Evolutionary conservation across 208 protist species (phyloP).

Genomic region (Leishmania amazonensis): DNA sequence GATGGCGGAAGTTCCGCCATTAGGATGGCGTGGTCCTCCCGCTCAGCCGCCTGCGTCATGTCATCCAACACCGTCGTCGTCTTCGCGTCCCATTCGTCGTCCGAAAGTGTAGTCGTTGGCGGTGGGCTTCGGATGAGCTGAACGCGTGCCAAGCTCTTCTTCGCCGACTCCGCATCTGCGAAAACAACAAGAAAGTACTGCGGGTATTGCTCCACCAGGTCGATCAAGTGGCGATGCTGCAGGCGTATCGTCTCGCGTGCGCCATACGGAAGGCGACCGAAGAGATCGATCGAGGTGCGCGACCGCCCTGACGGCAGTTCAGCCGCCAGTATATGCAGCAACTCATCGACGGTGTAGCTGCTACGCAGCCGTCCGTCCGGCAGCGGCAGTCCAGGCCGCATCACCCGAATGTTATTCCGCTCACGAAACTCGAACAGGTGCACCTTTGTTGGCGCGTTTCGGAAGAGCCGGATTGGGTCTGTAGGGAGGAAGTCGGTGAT

Average conservation of each 20-base stretch:
- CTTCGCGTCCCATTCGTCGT: constrained; percentile 5
- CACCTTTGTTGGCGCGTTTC: constrained; percentile 41
- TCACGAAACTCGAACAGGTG: constrained; percentile 68
- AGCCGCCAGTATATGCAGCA: constrained; percentile 45
- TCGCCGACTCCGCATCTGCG: constrained; percentile 13
- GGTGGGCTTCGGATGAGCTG: constrained; percentile 34
- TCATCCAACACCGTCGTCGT: not conserved
- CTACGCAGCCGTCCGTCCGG: constrained; percentile 47
- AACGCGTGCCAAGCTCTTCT: constrained; percentile 18
- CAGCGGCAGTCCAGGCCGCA: constrained; percentile 56
- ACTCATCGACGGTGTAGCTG: constrained; percentile 50
- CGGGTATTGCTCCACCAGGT: constrained; percentile 42
- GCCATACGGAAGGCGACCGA: constrained; percentile 39
- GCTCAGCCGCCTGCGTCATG: not conserved
- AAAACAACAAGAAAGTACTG: constrained; percentile 55
- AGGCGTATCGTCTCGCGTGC: constrained; percentile 43
- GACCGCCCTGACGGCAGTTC: constrained; percentile 35
- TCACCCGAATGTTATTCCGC: constrained; percentile 42
- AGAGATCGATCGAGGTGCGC: constrained; percentile 24
- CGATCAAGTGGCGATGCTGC: constrained; percentile 25
- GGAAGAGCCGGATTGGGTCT: constrained; percentile 37
- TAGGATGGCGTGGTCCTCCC: constrained; percentile 3
- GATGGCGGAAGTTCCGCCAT: not conserved
- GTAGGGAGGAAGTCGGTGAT: constrained; percentile 52
- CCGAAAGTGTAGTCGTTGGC: not conserved